Evolutionary conservation across 164 flowering plant genomes (phyloP).

Genomic region (Liriodendron chinense): DNA sequence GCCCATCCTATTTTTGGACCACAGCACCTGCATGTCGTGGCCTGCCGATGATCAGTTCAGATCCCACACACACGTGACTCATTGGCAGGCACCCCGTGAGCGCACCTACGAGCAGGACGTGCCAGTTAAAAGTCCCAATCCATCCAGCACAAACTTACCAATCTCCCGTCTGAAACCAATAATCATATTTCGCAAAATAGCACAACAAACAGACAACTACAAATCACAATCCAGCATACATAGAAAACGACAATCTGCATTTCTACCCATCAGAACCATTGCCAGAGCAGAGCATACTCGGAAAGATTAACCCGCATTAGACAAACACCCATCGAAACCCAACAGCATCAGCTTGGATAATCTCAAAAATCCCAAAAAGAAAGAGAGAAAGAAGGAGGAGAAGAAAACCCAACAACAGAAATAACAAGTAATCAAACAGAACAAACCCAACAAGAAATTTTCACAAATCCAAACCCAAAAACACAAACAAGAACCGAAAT

Average conservation of each 20-base stretch:
- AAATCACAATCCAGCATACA: too few species aligned
- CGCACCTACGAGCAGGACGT: too few species aligned
- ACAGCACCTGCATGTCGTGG: too few species aligned
- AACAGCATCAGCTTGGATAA: neutral
- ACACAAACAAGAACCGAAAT: too few species aligned
- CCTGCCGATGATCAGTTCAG: too few species aligned
- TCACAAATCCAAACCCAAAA: neutral
- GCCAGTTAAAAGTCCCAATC: neutral
- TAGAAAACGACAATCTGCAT: too few species aligned
- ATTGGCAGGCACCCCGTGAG: too few species aligned
- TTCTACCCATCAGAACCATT: too few species aligned
- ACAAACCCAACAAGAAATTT: neutral
- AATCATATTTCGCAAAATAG: neutral
- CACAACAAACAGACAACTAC: neutral
- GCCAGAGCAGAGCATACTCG: neutral
- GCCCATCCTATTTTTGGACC: too few species aligned
- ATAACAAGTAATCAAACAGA: constrained; percentile 6
- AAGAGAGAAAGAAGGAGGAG: neutral
- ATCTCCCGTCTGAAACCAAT: neutral
- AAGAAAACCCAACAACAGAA: neutral
- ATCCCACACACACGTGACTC: too few species aligned
- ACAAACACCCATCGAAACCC: neutral
- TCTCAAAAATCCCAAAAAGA: neutral
- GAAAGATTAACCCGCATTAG: neutral
- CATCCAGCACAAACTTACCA: neutral